A percentile compares a stretch with the other conserved stretches of the same genome.
Evolutionary conservation across 140 eudicot genomes (phyloP).

Genomic region (Ambrosia hybrid): DNA sequence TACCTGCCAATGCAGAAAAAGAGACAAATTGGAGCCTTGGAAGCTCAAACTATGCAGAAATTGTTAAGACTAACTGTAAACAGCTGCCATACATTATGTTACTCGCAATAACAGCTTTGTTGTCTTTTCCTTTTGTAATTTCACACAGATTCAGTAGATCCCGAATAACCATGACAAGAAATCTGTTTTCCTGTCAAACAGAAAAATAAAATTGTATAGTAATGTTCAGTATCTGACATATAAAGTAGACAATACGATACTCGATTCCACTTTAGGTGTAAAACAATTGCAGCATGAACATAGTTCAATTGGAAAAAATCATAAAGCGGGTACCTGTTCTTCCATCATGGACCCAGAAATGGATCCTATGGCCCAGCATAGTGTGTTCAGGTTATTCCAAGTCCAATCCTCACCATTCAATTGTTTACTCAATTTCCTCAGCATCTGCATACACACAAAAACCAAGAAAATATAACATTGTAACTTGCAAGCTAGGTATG

Average conservation of each 20-base stretch:
- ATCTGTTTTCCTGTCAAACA: conserved; percentile 84
- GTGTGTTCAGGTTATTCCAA: conserved; percentile 92
- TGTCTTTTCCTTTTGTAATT: conserved; percentile 97
- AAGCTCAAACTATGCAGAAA: background rate
- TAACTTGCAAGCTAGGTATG: background rate
- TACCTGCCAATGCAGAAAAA: conserved; percentile 55
- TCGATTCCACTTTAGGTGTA: background rate
- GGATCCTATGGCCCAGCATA: conserved; percentile 98
- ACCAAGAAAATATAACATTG: background rate
- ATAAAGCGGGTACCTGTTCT: conserved; percentile 65
- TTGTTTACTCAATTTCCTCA: conserved; percentile 77
- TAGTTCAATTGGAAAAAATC: background rate
- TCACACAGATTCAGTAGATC: conserved; percentile 94
- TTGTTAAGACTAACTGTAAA: background rate
- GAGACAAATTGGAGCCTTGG: background rate
- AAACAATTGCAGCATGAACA: background rate
- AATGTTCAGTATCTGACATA: no score
- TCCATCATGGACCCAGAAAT: conserved; percentile 97
- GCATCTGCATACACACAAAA: conserved; percentile 53
- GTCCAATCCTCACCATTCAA: conserved; percentile 91
- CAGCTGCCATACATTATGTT: conserved; percentile 84
- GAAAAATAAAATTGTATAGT: background rate
- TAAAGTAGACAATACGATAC: no score
- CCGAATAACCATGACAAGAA: conserved; percentile 97
- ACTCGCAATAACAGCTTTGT: conserved; percentile 98